Percentiles rank a stretch among this genome's conserved stretches.
phyloP scores from a whole-genome alignment of 352 stramenopile genomes.

The Pythium aphanidermatum region DNA sequence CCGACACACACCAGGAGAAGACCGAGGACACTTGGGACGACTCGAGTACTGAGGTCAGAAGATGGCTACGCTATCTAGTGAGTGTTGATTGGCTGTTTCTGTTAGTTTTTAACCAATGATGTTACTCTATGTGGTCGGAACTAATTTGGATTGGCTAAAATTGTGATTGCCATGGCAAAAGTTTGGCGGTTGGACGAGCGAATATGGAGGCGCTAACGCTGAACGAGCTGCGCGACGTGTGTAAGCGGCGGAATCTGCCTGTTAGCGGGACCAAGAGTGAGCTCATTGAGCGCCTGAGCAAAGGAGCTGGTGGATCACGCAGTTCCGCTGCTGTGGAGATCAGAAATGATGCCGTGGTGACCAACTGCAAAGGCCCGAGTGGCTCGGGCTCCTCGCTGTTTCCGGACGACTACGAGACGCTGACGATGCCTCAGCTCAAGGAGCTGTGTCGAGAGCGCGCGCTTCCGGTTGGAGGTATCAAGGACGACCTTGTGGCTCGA shows the following conservation, averaged over 20 bases:
- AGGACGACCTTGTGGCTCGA: conserved; percentile 13
- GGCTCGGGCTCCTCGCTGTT: conserved; percentile 1
- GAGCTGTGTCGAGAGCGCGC: conserved; percentile 12
- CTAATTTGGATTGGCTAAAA: too few species aligned
- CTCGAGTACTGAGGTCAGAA: too few species aligned
- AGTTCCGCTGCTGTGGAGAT: background rate
- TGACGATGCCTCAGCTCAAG: conserved; percentile 14
- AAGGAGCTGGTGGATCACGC: background rate
- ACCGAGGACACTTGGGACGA: too few species aligned
- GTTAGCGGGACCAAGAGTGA: conserved; percentile 5
- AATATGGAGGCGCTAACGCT: conserved; percentile 15
- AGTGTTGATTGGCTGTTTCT: too few species aligned
- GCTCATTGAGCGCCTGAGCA: conserved; percentile 6
- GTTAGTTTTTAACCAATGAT: too few species aligned
- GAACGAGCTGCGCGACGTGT: conserved; percentile 12
- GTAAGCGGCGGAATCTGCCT: conserved; percentile 8
- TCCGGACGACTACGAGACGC: conserved; percentile 9
- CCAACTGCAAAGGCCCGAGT: background rate
- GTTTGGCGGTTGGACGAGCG: too few species aligned
- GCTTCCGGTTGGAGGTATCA: conserved; percentile 16
- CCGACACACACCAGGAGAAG: too few species aligned
- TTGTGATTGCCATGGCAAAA: too few species aligned
- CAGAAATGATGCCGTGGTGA: background rate
- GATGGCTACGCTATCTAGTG: too few species aligned
- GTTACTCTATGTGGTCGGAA: too few species aligned